phyloP scores from a whole-genome alignment of 2,329 filamentous ascomycete species.

The Fusarium albidum region DNA sequence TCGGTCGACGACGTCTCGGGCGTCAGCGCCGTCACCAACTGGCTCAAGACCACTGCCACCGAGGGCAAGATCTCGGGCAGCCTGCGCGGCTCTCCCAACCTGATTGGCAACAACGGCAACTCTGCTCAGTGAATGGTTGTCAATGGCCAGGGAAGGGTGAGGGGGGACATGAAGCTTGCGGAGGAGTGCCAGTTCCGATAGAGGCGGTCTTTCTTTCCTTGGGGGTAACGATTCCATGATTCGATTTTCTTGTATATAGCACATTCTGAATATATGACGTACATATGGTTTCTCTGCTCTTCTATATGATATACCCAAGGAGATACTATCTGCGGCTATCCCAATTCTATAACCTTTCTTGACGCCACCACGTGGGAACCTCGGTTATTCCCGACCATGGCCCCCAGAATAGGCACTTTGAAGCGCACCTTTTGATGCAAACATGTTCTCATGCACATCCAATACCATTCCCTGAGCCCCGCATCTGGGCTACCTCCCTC shows the following conservation, averaged over 20 bases:
- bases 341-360: neutral
- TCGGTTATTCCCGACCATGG: conserved; percentile 1
- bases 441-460: neutral
- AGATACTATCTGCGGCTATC: too few species aligned
- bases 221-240: too few species aligned
- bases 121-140: conserved; percentile 37
- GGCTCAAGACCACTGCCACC: conserved; percentile 52
- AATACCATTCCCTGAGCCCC: neutral
- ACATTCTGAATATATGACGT: too few species aligned
- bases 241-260: too few species aligned
- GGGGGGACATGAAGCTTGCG: neutral
- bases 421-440: conserved; percentile 3
- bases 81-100: conserved; percentile 54
- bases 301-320: too few species aligned
- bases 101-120: conserved; percentile 59
- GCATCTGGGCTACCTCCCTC: too few species aligned
- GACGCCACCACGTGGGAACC: conserved; percentile 1
- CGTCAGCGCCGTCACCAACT: conserved; percentile 48
- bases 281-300: too few species aligned
- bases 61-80: conserved; percentile 51
- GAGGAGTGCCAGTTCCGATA: neutral
- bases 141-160: too few species aligned
- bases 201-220: too few species aligned
- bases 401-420: conserved; percentile 7
- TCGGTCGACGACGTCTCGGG: conserved; percentile 50